Conservation (phyloP, 1,139 yeast genomes). For the Suhomyces wounanorum region DNA sequence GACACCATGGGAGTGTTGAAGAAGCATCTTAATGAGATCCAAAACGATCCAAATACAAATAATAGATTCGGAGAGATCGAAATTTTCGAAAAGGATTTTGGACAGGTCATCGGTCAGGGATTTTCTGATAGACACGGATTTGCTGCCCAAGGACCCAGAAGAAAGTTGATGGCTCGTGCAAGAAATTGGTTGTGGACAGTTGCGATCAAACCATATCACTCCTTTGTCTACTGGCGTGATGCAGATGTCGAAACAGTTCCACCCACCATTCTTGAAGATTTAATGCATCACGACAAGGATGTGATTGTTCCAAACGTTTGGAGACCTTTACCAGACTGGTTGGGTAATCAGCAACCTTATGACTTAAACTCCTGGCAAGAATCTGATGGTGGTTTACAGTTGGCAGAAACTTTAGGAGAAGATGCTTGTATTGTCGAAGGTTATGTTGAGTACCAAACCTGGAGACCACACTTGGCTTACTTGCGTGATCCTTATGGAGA, state of each 20-base stretch:
- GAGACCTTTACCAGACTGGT: constrained; percentile 91
- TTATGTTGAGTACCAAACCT: constrained; percentile 87
- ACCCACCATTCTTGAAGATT: constrained; percentile 51
- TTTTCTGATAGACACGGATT: constrained; percentile 56
- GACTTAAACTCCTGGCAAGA: constrained; percentile 93
- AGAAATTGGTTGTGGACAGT: constrained; percentile 56
- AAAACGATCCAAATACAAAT: constrained; percentile 40
- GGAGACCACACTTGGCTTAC: constrained; percentile 91
- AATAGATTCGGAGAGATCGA: constrained; percentile 59
- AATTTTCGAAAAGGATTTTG: constrained; percentile 55
- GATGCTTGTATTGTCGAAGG: constrained; percentile 93
- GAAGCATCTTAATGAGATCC: constrained; percentile 45
- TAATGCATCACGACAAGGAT: constrained; percentile 56
- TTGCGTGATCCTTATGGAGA: constrained; percentile 85
- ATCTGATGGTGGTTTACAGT: constrained; percentile 76
- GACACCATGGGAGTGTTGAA: constrained; percentile 54
- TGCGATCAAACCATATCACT: constrained; percentile 54
- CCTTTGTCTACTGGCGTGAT: constrained; percentile 58
- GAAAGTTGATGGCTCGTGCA: constrained; percentile 57
- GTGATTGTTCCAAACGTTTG: constrained; percentile 81
- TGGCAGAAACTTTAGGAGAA: constrained; percentile 76
- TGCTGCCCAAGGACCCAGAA: constrained; percentile 56
- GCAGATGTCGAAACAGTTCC: constrained; percentile 58
- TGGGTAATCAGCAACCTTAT: constrained; percentile 86
- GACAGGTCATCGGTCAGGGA: constrained; percentile 54